Base-by-base conservation (phyloP, 2,329 filamentous ascomycete genomes). In the Aspergillus flavus region DNA sequence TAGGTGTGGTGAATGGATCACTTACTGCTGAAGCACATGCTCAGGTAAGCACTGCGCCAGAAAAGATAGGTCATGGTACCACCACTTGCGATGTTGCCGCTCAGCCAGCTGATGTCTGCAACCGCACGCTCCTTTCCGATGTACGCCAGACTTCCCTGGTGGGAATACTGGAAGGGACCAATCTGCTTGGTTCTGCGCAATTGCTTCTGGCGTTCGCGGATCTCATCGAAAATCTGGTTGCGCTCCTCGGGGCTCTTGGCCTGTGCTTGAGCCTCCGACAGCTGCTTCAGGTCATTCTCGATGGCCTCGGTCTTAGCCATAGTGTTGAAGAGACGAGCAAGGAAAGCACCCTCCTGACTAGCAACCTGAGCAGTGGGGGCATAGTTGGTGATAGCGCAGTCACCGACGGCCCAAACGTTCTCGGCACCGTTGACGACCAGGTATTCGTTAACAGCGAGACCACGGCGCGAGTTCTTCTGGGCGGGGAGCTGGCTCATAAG, bases 21-120 rank as follows among this genome's bases (percentile, higher is more conserved):
- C 92, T 89, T 87, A 95, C 93, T 94, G 89, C 94, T 98, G 81
- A 99, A 99, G 88, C 94, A 97, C 95, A 99, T 99, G 86, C 93
- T 97, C 79, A 99, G 84, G 81, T 99, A 99, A 61, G 94, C 95
- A 76, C 92, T 96, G 78, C 94, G 88, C 95, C 95, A 99, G 88
- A 99, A 99, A 71, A 97, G 87, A 83, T 96, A 99, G 61, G 95
- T 99, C 81, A 98, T 84, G 73, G 91, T 92, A 77, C 95, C 95
- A 76, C 94, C 95, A 53, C 90, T 92, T 66, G 95, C 94, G 72
- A 99, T 87, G 84, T 98, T 99, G 70, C 95, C 95, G 74, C 95
- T 96, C 83, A 96, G 89, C 94, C 95, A 99, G 77, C 89, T 92
- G 74, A 99, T 93, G 81, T 99, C 95, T 66, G 95, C 95, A 63